Evolutionary conservation across 2,329 filamentous ascomycete species (phyloP), one percentile per base, ranked within the genome.

Genomic region (Fusarium bulbicola): DNA sequence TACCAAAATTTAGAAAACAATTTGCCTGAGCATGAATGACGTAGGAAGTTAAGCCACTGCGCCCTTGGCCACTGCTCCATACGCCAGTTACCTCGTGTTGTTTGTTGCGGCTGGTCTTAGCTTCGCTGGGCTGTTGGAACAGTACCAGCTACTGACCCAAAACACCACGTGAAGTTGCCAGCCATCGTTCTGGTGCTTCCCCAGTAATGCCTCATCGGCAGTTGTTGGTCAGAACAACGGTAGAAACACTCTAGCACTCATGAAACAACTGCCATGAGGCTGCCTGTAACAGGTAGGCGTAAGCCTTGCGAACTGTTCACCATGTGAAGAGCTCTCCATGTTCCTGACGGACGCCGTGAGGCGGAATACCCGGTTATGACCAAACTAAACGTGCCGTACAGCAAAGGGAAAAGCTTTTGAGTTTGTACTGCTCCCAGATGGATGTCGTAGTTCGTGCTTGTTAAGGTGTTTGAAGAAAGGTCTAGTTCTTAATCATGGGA

Each of bases 31-130:
- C 14, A 42, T 42, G 0, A 42, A 42, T 24, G 40, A 0, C 40
- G 7, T 15, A 24, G 15, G n/a, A 43, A 24, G 40, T 43, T 11
- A 3, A 42, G 40, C 6, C 21, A 11, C 40, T 36, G 3, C 34
- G 3, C 34, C 34, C 34, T 36, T 36, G 34, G 15, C 34, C 34
- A 16, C 5, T 36, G 34, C 34, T 1, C 15, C 15, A 24, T 24
- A 15, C 0, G 7, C 14, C n/a, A 24, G 15, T 7, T 42, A 42
- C 9, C n/a, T 11, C 21, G 14, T 24, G 9, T 6, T 42, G 0
- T 6, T 42, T 5, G 5, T 26, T 14, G 5, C 8, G 24, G 18
- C 43, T 46, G 43, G 7, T 45, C 7, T 45, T 46, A 12, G 18
- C 43, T 28, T 28, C 6, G 18, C 24, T 28, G 24, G 16, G 5